Evolutionary conservation across 495 filamentous ascomycete species (phyloP).

Genomic region (Tuber umbilicatum): DNA sequence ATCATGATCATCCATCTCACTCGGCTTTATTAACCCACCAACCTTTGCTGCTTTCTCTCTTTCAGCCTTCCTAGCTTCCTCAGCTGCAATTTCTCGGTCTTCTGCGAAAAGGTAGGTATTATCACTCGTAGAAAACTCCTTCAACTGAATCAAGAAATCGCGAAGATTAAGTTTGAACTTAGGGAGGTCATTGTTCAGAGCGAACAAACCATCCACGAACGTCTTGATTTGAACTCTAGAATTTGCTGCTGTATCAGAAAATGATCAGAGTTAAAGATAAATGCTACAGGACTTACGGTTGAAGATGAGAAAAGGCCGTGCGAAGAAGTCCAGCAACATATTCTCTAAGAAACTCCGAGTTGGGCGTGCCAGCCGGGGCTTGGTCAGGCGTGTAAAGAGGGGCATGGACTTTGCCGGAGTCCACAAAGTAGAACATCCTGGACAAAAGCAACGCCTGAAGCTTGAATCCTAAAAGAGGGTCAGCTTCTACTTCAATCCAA

Average conservation of each 20-base stretch:
- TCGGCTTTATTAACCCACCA: constrained; percentile 83
- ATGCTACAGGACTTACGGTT: constrained; percentile 57
- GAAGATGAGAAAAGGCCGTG: constrained; percentile 88
- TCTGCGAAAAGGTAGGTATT: constrained; percentile 93
- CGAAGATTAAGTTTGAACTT: constrained; percentile 90
- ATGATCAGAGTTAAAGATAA: constrained; percentile 44
- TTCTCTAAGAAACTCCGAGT: constrained; percentile 79
- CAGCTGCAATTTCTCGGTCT: constrained; percentile 77
- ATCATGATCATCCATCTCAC: constrained; percentile 69
- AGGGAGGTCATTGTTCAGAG: constrained; percentile 68
- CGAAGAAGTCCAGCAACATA: constrained; percentile 81
- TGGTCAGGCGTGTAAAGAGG: constrained; percentile 80
- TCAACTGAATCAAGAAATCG: constrained; percentile 94
- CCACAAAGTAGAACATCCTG: constrained; percentile 89
- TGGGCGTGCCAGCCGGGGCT: constrained; percentile 70
- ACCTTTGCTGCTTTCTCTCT: constrained; percentile 84
- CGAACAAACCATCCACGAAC: constrained; percentile 83
- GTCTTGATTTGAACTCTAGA: constrained; percentile 66
- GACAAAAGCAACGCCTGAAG: constrained; percentile 87
- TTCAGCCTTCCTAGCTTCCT: constrained; percentile 72
- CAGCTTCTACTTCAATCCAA: not conserved
- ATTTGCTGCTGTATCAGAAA: constrained; percentile 40
- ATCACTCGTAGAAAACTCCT: constrained; percentile 84
- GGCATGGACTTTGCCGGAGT: constrained; percentile 74
- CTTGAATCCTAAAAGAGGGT: constrained; percentile 66